phyloP scores from a whole-genome alignment of 1,139 yeast genomes.

The Scheffersomyces stambukii region DNA sequence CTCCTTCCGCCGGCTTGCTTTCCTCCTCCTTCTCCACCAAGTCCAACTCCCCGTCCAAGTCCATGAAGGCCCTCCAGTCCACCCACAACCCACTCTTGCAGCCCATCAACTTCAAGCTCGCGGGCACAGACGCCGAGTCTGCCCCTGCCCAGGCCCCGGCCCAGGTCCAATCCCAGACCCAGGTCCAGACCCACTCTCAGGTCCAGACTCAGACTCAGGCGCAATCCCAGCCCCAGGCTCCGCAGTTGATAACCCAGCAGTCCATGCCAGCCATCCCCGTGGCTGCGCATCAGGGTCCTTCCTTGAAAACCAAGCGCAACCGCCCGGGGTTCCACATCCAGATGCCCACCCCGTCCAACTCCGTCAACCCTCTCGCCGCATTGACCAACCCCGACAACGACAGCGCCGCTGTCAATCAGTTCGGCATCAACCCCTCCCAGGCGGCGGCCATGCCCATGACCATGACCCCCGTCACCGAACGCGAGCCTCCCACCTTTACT shows the following conservation, averaged over 20 bases:
- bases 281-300: neutral
- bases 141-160: slow-evolving; percentile 11
- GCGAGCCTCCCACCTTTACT: slow-evolving; percentile 21
- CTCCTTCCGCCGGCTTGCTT: slow-evolving; percentile 19
- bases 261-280: neutral
- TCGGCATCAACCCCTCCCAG: slow-evolving; percentile 56
- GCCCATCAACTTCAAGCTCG: slow-evolving; percentile 51
- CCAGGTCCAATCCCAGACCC: slow-evolving; percentile 1
- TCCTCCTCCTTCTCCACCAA: slow-evolving; percentile 15
- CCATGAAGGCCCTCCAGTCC: slow-evolving; percentile 54
- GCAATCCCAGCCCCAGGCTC: slow-evolving; percentile 3
- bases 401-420: slow-evolving; percentile 51
- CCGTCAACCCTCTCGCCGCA: slow-evolving; percentile 31
- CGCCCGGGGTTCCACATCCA: slow-evolving; percentile 44
- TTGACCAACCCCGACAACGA: slow-evolving; percentile 27
- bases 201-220: slow-evolving; percentile 1
- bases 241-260: slow-evolving; percentile 2
- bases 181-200: neutral
- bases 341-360: slow-evolving; percentile 45
- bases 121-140: neutral
- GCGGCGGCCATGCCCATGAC: slow-evolving; percentile 51
- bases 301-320: slow-evolving; percentile 16
- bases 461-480: slow-evolving; percentile 78
- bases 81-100: slow-evolving; percentile 50
- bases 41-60: slow-evolving; percentile 43